These are phyloP conservation scores for Termitomyces sp. DNA, from an alignment of 768 basidiomycete genomes.

Conservation along the genomic window DNA sequence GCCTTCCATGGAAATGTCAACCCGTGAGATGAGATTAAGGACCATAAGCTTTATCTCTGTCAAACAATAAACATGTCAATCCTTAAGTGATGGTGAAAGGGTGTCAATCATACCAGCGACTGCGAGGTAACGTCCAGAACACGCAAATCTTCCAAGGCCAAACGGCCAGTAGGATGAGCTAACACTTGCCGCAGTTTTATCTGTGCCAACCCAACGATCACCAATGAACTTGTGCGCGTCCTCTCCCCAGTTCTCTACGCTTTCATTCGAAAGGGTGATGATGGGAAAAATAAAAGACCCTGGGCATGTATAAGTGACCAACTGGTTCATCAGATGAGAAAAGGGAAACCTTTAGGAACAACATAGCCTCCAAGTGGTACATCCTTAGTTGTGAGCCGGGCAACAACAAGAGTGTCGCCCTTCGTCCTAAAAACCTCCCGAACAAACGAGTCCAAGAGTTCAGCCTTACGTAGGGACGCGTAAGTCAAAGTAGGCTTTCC, in stretches of 20 bases:
- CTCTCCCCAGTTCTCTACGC: constrained; percentile 5
- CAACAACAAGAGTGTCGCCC: constrained; percentile 7
- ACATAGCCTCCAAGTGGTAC: constrained; percentile 9
- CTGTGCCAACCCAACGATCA: constrained; percentile 11
- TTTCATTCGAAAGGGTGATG: constrained; percentile 8
- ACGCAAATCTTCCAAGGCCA: constrained; percentile 6
- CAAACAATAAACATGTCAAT: background rate
- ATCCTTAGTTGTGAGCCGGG: constrained; percentile 8
- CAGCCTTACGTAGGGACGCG: constrained; percentile 4
- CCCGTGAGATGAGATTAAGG: constrained; percentile 1
- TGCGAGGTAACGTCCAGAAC: constrained; percentile 6
- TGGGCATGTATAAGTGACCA: background rate
- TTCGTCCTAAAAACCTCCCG: constrained; percentile 10
- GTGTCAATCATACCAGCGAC: constrained; percentile 3
- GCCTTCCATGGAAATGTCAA: constrained; percentile 9
- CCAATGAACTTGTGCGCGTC: constrained; percentile 5
- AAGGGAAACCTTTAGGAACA: constrained; percentile 6
- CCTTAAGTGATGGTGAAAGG: background rate
- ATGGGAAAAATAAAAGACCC: constrained; percentile 6
- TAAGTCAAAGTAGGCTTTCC: constrained; percentile 8
- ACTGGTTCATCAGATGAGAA: background rate
- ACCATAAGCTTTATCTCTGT: constrained; percentile 10
- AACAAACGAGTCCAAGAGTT: constrained; percentile 11
- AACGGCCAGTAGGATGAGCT: constrained; percentile 10
- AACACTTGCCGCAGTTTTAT: constrained; percentile 6